These are phyloP conservation scores for Nannochloropsis gaditana DNA, from an alignment of 108 stramenopile species.

Conservation along the genomic window DNA sequence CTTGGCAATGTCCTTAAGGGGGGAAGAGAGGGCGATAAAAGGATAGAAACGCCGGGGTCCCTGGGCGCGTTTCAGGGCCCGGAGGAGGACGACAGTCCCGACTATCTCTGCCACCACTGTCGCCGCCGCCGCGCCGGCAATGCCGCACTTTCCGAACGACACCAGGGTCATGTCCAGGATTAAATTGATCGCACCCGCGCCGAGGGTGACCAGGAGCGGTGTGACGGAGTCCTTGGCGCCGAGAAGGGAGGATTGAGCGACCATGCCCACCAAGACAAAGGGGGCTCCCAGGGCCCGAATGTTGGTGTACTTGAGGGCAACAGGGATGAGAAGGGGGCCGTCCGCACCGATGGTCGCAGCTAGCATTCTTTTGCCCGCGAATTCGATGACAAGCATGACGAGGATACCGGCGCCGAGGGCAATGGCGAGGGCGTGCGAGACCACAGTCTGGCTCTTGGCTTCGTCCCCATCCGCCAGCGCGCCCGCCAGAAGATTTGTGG, in stretches of 20 bases:
- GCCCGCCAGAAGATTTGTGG: constrained; percentile 77
- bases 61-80: constrained; percentile 35
- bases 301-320: constrained; percentile 39
- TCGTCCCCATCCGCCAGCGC: constrained; percentile 61
- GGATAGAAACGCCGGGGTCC: constrained; percentile 31
- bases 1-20: constrained; percentile 30
- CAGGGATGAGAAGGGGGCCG: constrained; percentile 31
- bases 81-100: constrained; percentile 42
- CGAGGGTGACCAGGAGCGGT: constrained; percentile 36
- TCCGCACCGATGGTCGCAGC: neutral
- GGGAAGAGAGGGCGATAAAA: constrained; percentile 33
- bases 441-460: constrained; percentile 35
- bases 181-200: constrained; percentile 41
- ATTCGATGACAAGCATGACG: constrained; percentile 25
- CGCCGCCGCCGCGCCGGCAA: constrained; percentile 43
- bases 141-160: constrained; percentile 30
- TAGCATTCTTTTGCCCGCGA: neutral
- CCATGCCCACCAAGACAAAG: constrained; percentile 41
- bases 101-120: constrained; percentile 41
- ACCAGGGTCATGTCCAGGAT: constrained; percentile 43
- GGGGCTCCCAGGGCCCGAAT: constrained; percentile 47
- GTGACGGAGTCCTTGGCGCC: constrained; percentile 50
- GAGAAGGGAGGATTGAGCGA: constrained; percentile 48
- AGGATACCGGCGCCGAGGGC: constrained; percentile 29
- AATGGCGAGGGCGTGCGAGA: constrained; percentile 30